Base-by-base conservation (phyloP, 306 rosid genomes). In the Mucuna pruriens region DNA sequence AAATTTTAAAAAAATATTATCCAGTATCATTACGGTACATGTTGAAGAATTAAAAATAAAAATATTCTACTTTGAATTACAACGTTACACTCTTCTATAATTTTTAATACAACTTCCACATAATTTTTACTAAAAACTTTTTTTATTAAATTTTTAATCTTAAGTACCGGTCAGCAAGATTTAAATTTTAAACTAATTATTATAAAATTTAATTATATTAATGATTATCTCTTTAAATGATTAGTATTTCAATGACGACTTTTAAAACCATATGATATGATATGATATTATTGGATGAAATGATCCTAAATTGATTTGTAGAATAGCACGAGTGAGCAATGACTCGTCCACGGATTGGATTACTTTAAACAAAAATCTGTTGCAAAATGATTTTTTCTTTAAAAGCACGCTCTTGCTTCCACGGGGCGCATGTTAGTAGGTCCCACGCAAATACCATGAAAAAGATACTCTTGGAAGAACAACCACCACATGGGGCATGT, bases 401-500 rank as follows among this genome's bases (percentile, higher is more conserved):
- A 61, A 67, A 80, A 82, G 80, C 90, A 88, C 75, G 80, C 75
- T 72, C 68, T 65, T n/a, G 5, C 64, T 73, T 46, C 65, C 38
- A 44, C 25, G 76, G 75, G 82, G 75, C 39, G 88, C 94, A 90
- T 83, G 90, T 86, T 87, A 86, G 88, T 75, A 82, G 97, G 77
- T 61, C 91, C 91, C 89, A 55, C 42, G 79, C 75, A 66, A 69
- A 81, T 19, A 55, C 74, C 84, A 38, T 77, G 81, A 60, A 77
- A 79, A 86, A 87, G 89, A 89, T 87, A 87, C 88, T 82, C 87
- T 76, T 83, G 49, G 45, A 82, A 82, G 72, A 76, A 71, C 86
- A 83, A 86, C 90, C 80, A 79, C 91, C 94, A 86, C 93, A 89
- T 90, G 93, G 82, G 69, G 75, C 90, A 81, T 86, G 74, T 85